Base-by-base conservation (phyloP, 2,329 filamentous ascomycete genomes). In the Ophiostoma piceae region DNA sequence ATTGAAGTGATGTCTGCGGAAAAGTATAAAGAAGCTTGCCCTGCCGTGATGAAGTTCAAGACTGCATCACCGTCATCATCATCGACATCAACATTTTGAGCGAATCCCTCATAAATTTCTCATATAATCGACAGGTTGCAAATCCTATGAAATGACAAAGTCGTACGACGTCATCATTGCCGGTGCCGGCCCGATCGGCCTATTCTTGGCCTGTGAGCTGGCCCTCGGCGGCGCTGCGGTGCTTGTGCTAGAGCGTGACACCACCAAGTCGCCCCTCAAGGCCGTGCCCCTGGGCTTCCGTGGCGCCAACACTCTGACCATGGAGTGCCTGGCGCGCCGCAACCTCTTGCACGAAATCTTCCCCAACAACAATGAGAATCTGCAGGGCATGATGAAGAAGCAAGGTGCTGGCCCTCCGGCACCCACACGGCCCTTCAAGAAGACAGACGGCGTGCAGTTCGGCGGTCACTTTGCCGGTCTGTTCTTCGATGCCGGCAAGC, bases 321-420 rank as follows among this genome's bases (percentile, higher is more conserved):
- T 78, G 22, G 80, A 81, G 69, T 72, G 75, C 4, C 74, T 82
- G 32, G 76, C 81, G 68, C 78, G 80, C 1, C 78, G 80, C 8
- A 80, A 79, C 2, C 72, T 82, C 7, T 6, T 51, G 47, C 16
- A 51, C 19, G n/a, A 51, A 4, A 8, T 51, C n/a, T 51, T 51
- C 1, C 47, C 47, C n/a, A 9, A 19, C 4, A 51, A 51, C n/a
- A 51, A 51, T 22, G n/a, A 19, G 3, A 51, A 51, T 9, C 47
- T 51, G 5, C 3, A 51, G 8, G 47, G 47, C 47, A 51, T 51
- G 47, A 22, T 51, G 47, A 51, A 51, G 14, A 51, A n/a, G 47
- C 47, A 22, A 8, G 47, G 16, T 51, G 47, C 2, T 9, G 47
- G 47, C 47, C 47, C 47, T 4, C 47, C 47, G 6, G 47, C 19